Percentiles rank a stretch among this genome's conserved stretches.
Evolutionary conservation across 108 stramenopile genomes (phyloP).

Genomic region (Conticribra guillardii): DNA sequence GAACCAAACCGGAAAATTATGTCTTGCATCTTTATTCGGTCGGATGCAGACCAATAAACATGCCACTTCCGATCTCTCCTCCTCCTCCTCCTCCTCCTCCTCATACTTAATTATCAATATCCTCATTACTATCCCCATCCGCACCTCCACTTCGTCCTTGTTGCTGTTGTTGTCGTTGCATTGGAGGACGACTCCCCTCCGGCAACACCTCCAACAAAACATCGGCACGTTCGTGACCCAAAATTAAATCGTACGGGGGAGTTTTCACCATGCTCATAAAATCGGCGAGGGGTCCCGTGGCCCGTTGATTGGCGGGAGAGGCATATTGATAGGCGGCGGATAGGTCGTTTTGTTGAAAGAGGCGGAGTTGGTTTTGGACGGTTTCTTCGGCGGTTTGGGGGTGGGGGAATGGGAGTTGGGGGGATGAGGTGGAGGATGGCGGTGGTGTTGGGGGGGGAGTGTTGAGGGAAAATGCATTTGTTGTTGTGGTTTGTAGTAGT

Average conservation of each 20-base stretch:
- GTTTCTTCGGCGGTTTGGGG: conserved; percentile 36
- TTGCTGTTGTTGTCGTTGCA: conserved; percentile 2
- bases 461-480: no score
- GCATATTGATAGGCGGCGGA: conserved; percentile 16
- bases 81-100: conserved; percentile 9
- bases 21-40: conserved; percentile 8
- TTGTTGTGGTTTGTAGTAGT: no score
- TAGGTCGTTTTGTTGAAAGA: conserved; percentile 23
- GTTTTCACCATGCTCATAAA: conserved; percentile 15
- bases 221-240: conserved; percentile 45
- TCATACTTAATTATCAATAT: no score
- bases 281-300: conserved; percentile 30
- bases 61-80: conserved; percentile 14
- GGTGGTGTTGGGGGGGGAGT: no score
- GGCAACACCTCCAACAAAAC: conserved; percentile 39
- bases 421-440: not conserved
- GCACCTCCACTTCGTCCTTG: not conserved
- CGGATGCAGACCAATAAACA: conserved; percentile 40
- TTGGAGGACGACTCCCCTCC: no score
- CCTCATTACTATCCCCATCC: not conserved
- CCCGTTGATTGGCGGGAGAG: conserved; percentile 31
- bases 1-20: conserved; percentile 44
- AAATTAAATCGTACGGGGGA: conserved; percentile 37
- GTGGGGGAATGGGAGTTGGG: conserved; percentile 2
- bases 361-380: conserved; percentile 38